These are phyloP conservation scores for Clonostachys rosea DNA, from an alignment of 2,329 filamentous ascomycete genomes.

Conservation along the genomic window DNA sequence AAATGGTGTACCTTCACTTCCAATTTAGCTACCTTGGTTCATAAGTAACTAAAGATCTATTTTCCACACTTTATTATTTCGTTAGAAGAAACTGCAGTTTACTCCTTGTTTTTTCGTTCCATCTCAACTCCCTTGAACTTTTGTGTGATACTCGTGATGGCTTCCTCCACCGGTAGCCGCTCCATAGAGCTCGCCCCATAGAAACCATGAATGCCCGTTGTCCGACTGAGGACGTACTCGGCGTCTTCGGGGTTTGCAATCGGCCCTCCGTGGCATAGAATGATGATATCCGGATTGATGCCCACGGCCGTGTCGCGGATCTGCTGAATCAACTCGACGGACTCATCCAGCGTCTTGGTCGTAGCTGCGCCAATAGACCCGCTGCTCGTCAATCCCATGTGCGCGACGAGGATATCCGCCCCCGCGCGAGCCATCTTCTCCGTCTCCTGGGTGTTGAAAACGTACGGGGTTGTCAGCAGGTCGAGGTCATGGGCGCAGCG, in stretches of 20 bases:
- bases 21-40: too few species aligned
- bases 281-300: constrained; percentile 55
- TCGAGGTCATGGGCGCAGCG: constrained; percentile 52
- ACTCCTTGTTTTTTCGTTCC: too few species aligned
- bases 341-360: constrained; percentile 60
- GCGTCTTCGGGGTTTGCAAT: constrained; percentile 62
- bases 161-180: constrained; percentile 61
- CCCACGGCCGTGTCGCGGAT: constrained; percentile 56
- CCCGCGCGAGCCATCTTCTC: constrained; percentile 58
- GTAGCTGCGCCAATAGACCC: constrained; percentile 61
- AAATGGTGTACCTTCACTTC: too few species aligned
- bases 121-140: not conserved
- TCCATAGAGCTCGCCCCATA: constrained; percentile 70
- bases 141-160: constrained; percentile 45
- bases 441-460: constrained; percentile 59
- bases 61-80: too few species aligned
- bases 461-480: constrained; percentile 65
- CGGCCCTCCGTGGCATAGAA: constrained; percentile 67
- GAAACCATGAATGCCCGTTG: constrained; percentile 65
- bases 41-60: too few species aligned
- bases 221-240: constrained; percentile 54
- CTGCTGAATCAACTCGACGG: constrained; percentile 54
- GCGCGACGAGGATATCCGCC: constrained; percentile 63
- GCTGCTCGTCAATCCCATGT: constrained; percentile 63
- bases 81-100: too few species aligned